Percentiles rank a stretch among this genome's conserved stretches.
phyloP scores from a whole-genome alignment of 2,329 filamentous ascomycete species.

The Coleophoma crateriformis region DNA sequence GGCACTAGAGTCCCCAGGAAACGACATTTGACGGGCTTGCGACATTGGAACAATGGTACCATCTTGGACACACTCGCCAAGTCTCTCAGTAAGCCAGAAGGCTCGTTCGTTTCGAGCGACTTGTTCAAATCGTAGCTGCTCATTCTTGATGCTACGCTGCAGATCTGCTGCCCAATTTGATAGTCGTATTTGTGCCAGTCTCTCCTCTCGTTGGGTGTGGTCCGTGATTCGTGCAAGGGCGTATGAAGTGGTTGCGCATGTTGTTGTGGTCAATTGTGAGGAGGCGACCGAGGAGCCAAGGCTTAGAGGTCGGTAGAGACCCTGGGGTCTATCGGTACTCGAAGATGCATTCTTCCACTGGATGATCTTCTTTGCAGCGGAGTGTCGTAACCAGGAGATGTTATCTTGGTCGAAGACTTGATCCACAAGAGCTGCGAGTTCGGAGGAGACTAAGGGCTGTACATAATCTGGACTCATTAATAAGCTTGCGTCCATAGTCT shows the following conservation, averaged over 20 bases:
- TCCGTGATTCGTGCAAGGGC: constrained; percentile 56
- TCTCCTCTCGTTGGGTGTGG: constrained; percentile 54
- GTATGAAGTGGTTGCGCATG: constrained; percentile 38
- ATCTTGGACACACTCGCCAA: constrained; percentile 63
- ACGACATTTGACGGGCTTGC: constrained; percentile 16
- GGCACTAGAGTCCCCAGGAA: constrained; percentile 7
- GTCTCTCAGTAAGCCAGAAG: constrained; percentile 61
- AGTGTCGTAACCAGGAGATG: constrained; percentile 74
- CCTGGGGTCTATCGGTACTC: constrained; percentile 19
- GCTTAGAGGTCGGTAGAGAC: constrained; percentile 31
- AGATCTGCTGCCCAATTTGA: constrained; percentile 80
- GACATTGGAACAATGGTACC: constrained; percentile 53
- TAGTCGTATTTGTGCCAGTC: constrained; percentile 61
- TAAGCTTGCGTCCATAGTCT: constrained; percentile 86
- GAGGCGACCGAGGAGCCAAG: constrained; percentile 11
- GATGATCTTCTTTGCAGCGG: constrained; percentile 75
- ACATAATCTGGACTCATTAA: constrained; percentile 91
- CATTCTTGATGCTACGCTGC: constrained; percentile 68
- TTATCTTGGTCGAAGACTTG: constrained; percentile 74
- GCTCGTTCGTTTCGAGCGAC: constrained; percentile 58
- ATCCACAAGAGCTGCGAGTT: constrained; percentile 64
- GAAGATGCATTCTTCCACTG: constrained; percentile 52
- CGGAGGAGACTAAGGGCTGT: constrained; percentile 71
- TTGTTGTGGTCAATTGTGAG: constrained; percentile 20
- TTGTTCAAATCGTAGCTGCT: constrained; percentile 63